Percentiles rank a stretch among this genome's conserved stretches.
Evolutionary conservation across 306 rosid genomes (phyloP).

Genomic region (Inga oerstediana): DNA sequence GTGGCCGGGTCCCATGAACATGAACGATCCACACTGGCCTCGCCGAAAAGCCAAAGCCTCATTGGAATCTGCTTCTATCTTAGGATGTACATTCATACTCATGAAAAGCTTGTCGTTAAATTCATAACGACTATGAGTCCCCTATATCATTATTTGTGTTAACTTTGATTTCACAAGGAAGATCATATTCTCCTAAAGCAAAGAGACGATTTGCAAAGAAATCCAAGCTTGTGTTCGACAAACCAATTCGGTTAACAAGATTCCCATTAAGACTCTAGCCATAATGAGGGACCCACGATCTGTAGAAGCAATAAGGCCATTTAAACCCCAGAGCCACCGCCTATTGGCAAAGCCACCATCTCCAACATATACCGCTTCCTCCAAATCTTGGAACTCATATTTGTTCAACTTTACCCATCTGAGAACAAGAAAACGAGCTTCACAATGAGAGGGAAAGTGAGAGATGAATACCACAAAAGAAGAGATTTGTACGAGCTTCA

Average conservation of each 20-base stretch:
- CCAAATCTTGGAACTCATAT: too few relatives aligned
- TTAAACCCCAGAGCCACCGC: constrained; percentile 30
- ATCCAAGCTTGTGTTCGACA: constrained; percentile 77
- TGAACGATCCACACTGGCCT: constrained; percentile 33
- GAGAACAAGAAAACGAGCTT: too few relatives aligned
- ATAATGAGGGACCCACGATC: constrained; percentile 70
- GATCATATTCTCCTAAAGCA: constrained; percentile 82
- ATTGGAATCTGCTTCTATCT: constrained; percentile 58
- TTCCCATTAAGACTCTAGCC: constrained; percentile 59
- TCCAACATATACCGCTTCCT: too few relatives aligned
- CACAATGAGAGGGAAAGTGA: too few relatives aligned
- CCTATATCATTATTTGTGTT: constrained; percentile 53
- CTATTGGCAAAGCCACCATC: neutral
- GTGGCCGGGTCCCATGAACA: neutral
- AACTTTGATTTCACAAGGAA: constrained; percentile 58
- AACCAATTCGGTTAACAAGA: constrained; percentile 73
- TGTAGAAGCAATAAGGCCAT: constrained; percentile 60
- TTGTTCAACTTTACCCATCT: too few relatives aligned
- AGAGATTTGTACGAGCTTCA: too few relatives aligned
- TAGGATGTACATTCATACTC: constrained; percentile 92
- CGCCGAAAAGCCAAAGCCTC: constrained; percentile 85
- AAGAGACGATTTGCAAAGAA: constrained; percentile 57
- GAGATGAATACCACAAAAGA: too few relatives aligned
- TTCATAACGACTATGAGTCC: constrained; percentile 61
- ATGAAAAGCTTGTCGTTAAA: constrained; percentile 63